These are phyloP conservation scores for Quercus agrifolia DNA, from an alignment of 306 rosid species.

Conservation along the genomic window DNA sequence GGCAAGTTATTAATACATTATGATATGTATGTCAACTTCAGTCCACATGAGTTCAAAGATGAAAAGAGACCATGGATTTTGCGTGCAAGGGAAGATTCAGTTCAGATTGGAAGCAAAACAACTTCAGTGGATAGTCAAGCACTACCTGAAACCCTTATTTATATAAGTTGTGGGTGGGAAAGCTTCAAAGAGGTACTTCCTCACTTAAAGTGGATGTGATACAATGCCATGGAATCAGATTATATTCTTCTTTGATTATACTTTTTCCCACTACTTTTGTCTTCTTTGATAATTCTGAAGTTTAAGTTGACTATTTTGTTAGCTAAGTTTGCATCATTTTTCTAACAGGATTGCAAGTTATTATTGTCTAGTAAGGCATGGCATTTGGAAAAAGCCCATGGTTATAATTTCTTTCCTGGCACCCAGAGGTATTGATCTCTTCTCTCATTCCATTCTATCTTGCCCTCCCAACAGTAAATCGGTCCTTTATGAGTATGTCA, in stretches of 20 bases:
- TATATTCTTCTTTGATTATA: neutral
- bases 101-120: conserved; percentile 58
- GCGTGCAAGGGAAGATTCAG: conserved; percentile 80
- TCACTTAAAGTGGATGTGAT: neutral
- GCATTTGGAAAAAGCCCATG: conserved; percentile 83
- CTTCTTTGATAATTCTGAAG: conserved; percentile 11
- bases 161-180: conserved; percentile 99
- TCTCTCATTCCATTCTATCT: neutral
- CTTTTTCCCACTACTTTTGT: neutral
- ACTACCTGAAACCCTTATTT: conserved; percentile 83
- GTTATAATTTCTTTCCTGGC: conserved; percentile 85
- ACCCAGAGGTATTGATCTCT: conserved; percentile 61
- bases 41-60: conserved; percentile 54
- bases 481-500: neutral
- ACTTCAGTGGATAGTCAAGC: conserved; percentile 34
- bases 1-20: conserved; percentile 29
- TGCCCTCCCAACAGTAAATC: neutral
- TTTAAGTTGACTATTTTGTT: conserved; percentile 10
- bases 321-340: conserved; percentile 12
- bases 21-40: conserved; percentile 32
- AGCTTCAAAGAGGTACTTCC: conserved; percentile 88
- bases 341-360: conserved; percentile 71
- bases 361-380: conserved; percentile 71
- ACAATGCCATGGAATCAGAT: neutral
- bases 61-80: conserved; percentile 98